Conservation (phyloP, 129 eudicot species). For the Arctium lappa region DNA sequence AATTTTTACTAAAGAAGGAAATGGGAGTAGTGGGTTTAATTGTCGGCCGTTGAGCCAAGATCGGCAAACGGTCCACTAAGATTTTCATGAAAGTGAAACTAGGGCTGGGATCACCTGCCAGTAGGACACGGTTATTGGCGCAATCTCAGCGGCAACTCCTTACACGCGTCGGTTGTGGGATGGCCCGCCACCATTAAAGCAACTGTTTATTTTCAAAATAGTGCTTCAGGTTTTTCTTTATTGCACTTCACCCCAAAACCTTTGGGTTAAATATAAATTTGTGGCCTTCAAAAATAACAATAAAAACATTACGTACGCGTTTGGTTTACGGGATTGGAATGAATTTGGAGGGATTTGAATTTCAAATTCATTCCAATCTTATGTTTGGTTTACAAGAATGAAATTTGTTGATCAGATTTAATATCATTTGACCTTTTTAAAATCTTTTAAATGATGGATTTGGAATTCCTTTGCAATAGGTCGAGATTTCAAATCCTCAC, state of each 20-base stretch:
- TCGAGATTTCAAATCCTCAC: too few relatives aligned
- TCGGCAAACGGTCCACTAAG: constrained; percentile 17
- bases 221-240: neutral
- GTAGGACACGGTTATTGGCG: constrained; percentile 21
- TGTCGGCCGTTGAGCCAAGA: constrained; percentile 10
- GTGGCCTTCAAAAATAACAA: too few relatives aligned
- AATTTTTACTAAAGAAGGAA: neutral
- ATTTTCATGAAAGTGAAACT: neutral
- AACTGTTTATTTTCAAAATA: neutral
- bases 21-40: neutral
- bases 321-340: too few relatives aligned
- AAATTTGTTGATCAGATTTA: too few relatives aligned
- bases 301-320: too few relatives aligned
- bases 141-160: constrained; percentile 4
- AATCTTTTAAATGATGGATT: too few relatives aligned
- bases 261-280: neutral
- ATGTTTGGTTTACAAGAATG: too few relatives aligned
- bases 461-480: too few relatives aligned
- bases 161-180: neutral
- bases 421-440: too few relatives aligned
- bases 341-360: too few relatives aligned
- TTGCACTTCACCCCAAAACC: neutral
- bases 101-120: constrained; percentile 11
- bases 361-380: too few relatives aligned
- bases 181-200: constrained; percentile 24